Evolutionary conservation across 225 moss, liverwort and hornwort species (phyloP).

Genomic region (Straminergon stramineum): DNA sequence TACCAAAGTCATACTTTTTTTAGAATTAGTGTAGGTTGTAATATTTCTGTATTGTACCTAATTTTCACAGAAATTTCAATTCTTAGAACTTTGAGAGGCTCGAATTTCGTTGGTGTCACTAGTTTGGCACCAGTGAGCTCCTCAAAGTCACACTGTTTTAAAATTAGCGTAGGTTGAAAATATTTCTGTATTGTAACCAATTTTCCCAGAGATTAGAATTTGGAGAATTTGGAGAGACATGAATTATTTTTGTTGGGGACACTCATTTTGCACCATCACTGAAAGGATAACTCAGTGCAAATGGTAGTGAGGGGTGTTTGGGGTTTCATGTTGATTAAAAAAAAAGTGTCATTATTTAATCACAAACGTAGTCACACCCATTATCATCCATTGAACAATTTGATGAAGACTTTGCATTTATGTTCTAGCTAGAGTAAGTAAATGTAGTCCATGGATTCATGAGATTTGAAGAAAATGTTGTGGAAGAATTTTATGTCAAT

Average conservation of each 20-base stretch:
- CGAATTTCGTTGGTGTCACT: background rate
- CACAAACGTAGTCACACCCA: background rate
- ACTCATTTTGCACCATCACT: background rate
- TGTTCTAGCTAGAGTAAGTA: background rate
- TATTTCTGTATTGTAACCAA: background rate
- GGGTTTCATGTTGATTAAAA: background rate
- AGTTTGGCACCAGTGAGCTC: background rate
- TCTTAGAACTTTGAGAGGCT: too few relatives aligned
- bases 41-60: background rate
- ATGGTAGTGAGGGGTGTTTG: too few relatives aligned
- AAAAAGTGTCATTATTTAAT: background rate
- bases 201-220: background rate
- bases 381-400: background rate
- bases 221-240: background rate
- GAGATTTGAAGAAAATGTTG: background rate
- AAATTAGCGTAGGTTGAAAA: background rate
- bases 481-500: background rate
- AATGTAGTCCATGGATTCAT: background rate
- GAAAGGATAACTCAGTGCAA: background rate
- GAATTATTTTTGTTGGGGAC: background rate
- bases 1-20: background rate
- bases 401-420: background rate
- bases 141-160: background rate
- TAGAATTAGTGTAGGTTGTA: background rate
- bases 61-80: background rate